phyloP scores from a whole-genome alignment of 768 basidiomycete genomes.

The Leccinum disarticulatum region DNA sequence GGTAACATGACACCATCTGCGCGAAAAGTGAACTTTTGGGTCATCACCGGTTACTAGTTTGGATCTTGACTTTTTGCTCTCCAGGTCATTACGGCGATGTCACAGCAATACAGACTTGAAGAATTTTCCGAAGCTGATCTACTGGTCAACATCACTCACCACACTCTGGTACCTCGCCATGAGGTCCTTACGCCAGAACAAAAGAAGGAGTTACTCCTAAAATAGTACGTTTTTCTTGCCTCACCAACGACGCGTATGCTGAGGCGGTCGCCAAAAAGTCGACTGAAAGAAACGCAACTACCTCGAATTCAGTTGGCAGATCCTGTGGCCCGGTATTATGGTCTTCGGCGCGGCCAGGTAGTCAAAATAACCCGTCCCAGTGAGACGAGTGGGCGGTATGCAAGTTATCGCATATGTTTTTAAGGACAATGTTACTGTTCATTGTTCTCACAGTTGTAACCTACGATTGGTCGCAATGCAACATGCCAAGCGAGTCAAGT shows the following conservation, averaged over 20 bases:
- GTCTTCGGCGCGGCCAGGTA: constrained; percentile 90
- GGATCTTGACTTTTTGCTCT: constrained; percentile 2
- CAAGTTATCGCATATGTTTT: constrained; percentile 91
- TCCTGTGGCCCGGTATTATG: constrained; percentile 98
- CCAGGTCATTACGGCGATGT: constrained; percentile 92
- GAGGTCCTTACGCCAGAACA: constrained; percentile 83
- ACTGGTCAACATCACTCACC: constrained; percentile 95
- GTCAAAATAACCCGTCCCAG: constrained; percentile 97
- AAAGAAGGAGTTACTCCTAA: constrained; percentile 81
- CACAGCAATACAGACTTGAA: constrained; percentile 82
- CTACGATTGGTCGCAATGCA: background rate
- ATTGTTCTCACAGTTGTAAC: constrained; percentile 14
- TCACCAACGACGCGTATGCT: constrained; percentile 7
- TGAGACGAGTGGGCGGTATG: constrained; percentile 94
- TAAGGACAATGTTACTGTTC: constrained; percentile 31
- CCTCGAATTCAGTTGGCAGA: constrained; percentile 96
- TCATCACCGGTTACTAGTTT: background rate
- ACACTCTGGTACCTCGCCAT: constrained; percentile 92
- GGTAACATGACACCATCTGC: constrained; percentile 97
- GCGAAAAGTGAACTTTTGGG: constrained; percentile 63
- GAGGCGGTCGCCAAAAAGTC: constrained; percentile 48
- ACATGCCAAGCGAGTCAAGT: constrained; percentile 7
- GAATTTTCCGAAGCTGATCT: constrained; percentile 97
- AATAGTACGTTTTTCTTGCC: constrained; percentile 70
- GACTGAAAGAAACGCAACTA: constrained; percentile 95